These are phyloP conservation scores for Raffaelea ambrosiae DNA, from an alignment of 2,329 filamentous ascomycete genomes.

Conservation along the genomic window DNA sequence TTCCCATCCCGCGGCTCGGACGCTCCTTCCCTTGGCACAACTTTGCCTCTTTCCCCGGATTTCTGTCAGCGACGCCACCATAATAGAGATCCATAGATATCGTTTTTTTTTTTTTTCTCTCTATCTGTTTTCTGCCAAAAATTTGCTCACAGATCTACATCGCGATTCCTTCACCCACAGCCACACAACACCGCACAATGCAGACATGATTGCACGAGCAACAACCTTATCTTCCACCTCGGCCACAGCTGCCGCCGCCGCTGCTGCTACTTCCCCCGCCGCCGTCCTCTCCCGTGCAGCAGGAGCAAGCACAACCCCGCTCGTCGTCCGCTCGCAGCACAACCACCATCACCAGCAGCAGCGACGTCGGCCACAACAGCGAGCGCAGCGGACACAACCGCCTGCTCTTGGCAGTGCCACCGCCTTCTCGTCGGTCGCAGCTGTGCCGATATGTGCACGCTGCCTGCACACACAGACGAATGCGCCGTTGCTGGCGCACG, in stretches of 20 bases:
- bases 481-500: not conserved
- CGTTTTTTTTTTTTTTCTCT: too few species aligned
- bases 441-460: conserved; percentile 6
- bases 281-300: conserved; percentile 4
- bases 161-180: not conserved
- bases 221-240: not conserved
- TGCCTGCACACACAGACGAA: conserved; percentile 8
- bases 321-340: too few species aligned
- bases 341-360: too few species aligned
- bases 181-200: not conserved
- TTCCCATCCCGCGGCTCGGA: too few species aligned
- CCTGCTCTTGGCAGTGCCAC: not conserved
- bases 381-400: not conserved
- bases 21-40: too few species aligned
- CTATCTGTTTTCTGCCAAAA: too few species aligned
- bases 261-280: conserved; percentile 3
- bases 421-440: not conserved
- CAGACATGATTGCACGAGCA: conserved; percentile 8
- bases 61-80: too few species aligned
- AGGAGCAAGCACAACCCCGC: too few species aligned
- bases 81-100: too few species aligned
- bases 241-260: too few species aligned
- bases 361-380: conserved; percentile 4
- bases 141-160: too few species aligned
- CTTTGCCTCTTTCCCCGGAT: too few species aligned